Conservation (phyloP, 139 green algal genomes). For the Chlamydomonas eustigma region DNA sequence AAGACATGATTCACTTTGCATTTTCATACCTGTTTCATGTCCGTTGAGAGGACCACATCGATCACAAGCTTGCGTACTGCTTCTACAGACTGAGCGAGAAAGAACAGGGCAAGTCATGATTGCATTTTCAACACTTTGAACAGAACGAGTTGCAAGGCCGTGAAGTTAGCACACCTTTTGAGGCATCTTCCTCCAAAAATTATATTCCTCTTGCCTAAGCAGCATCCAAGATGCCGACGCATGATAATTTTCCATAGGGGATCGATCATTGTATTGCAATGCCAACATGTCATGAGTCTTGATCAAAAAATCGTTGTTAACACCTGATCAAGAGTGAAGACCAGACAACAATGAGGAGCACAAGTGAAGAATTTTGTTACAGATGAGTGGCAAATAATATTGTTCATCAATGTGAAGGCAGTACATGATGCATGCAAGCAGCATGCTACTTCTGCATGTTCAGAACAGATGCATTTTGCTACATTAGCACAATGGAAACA, state of each 20-base stretch:
- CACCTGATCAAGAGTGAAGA: not conserved
- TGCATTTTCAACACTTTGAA: not conserved
- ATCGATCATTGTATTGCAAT: slow-evolving; percentile 55
- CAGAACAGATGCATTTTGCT: too few species aligned
- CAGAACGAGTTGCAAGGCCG: too few species aligned
- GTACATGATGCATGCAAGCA: too few species aligned
- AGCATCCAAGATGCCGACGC: slow-evolving; percentile 7
- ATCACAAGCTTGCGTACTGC: slow-evolving; percentile 6
- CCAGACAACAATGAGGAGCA: too few species aligned
- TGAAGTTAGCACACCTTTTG: not conserved
- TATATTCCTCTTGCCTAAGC: not conserved
- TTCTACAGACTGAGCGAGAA: not conserved
- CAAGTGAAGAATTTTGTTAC: too few species aligned
- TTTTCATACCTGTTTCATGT: slow-evolving; percentile 52
- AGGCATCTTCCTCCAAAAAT: not conserved
- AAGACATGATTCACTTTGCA: too few species aligned
- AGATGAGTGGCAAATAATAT: too few species aligned
- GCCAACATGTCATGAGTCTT: slow-evolving; percentile 35
- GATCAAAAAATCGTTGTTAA: slow-evolving; percentile 44
- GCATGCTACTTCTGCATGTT: slow-evolving; percentile 55
- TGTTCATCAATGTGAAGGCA: too few species aligned
- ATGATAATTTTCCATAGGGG: slow-evolving; percentile 32
- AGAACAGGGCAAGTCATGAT: not conserved
- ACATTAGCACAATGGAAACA: too few species aligned
- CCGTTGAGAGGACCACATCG: slow-evolving; percentile 34